Base-by-base conservation (phyloP, 1,139 yeast genomes). In the Nadsonia starkeyi-henricii region DNA sequence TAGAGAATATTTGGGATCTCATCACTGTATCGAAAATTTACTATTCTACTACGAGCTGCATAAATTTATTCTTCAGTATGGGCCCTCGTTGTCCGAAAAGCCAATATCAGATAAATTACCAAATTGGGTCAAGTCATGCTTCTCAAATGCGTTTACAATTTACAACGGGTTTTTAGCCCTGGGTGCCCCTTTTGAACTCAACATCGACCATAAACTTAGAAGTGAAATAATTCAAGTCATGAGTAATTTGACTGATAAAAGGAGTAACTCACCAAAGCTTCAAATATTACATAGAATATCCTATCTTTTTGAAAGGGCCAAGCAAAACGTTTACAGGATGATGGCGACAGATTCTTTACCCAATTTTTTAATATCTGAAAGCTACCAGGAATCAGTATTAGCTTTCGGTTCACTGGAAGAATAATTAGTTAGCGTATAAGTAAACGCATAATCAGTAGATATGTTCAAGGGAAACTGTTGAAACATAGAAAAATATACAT, bases 301-400 rank as follows among this genome's bases (percentile, higher is more conserved):
- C 23, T 70, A 68, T 1, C 61, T 74, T 5, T 71, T 73, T 51
- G 70, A 67, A 17, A 63, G 63, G 20, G 74, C 79, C 18, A 66
- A 68, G 12, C 50, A 55, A n/a, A 73, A 74, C 46, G 72, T 82
- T 45, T 74, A 73, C 55, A 66, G 69, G 43, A 65, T 85, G 62
- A 79, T 85, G 84, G 83, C 80, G 56, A 71, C 65, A 41, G 95
- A 85, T 62, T 82, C 93, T 13, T 69, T 81, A 46, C 85, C 85
- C 1, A 83, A 83, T 61, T 85, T 85, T 56, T 55, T 81, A 41
- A 65, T 62, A 17, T 73, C 78, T 0, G 65, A 64, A 4, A 57
- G 66, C 3, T 68, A 65, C 48, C 49, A 45, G 45, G 45, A 45
- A 3, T 33, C 39, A 33, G 39, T 33, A 33, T 33, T n/a, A 33